Evolutionary conservation across 495 filamentous ascomycete species (phyloP).

Genomic region (Penicillium paxilli): DNA sequence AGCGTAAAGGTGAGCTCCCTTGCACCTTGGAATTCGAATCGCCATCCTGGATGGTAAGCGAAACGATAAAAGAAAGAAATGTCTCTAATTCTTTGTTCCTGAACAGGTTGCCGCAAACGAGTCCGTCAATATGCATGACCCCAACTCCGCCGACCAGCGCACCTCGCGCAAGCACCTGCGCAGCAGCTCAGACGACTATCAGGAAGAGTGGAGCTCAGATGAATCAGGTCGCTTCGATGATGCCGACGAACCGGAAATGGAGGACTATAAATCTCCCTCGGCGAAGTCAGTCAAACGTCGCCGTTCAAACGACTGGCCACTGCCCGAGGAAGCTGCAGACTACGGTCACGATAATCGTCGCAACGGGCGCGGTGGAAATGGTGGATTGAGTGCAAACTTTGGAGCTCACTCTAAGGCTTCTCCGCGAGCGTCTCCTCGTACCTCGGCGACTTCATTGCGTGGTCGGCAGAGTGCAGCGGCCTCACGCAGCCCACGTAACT

Average conservation of each 20-base stretch:
- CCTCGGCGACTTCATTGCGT: conserved; percentile 20
- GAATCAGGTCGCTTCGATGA: conserved; percentile 43
- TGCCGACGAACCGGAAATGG: conserved; percentile 35
- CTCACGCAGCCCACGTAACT: conserved; percentile 17
- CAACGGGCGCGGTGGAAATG: conserved; percentile 8
- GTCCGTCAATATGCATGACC: conserved; percentile 23
- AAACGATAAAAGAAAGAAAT: conserved; percentile 8
- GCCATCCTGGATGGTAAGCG: conserved; percentile 2
- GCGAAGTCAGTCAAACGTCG: conserved; percentile 44
- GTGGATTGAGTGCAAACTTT: background rate
- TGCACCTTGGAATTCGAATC: background rate
- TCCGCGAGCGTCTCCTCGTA: conserved; percentile 29
- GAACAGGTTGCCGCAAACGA: background rate
- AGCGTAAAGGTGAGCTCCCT: conserved; percentile 20
- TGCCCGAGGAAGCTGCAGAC: conserved; percentile 32
- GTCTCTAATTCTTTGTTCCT: conserved; percentile 10
- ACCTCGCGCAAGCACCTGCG: conserved; percentile 36
- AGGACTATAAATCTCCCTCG: conserved; percentile 23
- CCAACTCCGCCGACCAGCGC: conserved; percentile 19
- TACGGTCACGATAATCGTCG: conserved; percentile 18
- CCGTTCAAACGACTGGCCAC: conserved; percentile 51
- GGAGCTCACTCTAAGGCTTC: conserved; percentile 18
- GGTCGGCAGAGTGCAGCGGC: conserved; percentile 16
- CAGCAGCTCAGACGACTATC: conserved; percentile 19
- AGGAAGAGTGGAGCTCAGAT: conserved; percentile 31